Evolutionary conservation across 805 yeast species (phyloP).

Genomic region (Kregervanrija delftensis): DNA sequence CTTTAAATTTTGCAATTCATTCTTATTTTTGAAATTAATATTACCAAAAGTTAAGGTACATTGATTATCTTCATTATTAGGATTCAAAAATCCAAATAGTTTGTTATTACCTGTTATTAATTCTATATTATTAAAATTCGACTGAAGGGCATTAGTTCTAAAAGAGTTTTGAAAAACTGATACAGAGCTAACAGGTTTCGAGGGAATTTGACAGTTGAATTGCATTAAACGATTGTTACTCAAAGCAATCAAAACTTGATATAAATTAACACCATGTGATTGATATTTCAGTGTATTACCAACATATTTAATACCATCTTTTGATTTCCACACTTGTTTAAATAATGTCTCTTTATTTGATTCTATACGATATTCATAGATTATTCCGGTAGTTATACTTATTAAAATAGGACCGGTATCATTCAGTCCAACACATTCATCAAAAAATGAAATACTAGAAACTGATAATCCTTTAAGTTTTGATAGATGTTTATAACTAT

Average conservation of each 20-base stretch:
- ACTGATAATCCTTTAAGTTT: slow-evolving; percentile 42
- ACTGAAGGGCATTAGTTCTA: slow-evolving; percentile 17
- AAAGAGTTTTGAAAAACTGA: slow-evolving; percentile 9
- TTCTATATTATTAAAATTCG: slow-evolving; percentile 12
- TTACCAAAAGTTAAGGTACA: slow-evolving; percentile 16
- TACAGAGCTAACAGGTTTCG: slow-evolving; percentile 4
- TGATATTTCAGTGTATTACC: background rate
- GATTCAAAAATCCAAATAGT: slow-evolving; percentile 18
- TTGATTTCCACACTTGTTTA: slow-evolving; percentile 33
- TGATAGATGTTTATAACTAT: slow-evolving; percentile 34
- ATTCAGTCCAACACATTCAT: slow-evolving; percentile 16
- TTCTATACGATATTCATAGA: slow-evolving; percentile 43
- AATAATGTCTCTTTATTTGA: slow-evolving; percentile 35
- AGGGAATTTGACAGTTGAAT: slow-evolving; percentile 10
- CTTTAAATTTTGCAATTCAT: slow-evolving; percentile 13
- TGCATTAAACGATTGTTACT: slow-evolving; percentile 12
- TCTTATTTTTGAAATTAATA: slow-evolving; percentile 14
- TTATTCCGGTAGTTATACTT: slow-evolving; percentile 41
- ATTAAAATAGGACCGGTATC: slow-evolving; percentile 42
- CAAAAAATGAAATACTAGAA: slow-evolving; percentile 34
- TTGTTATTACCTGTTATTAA: slow-evolving; percentile 8
- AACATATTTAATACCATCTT: slow-evolving; percentile 10
- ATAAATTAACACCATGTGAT: slow-evolving; percentile 4
- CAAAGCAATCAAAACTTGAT: slow-evolving; percentile 7
- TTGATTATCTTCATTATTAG: slow-evolving; percentile 12